Evolutionary conservation across 352 stramenopile genomes (phyloP), one percentile per base, ranked within the genome.

Genomic region (Globisporangium nunn): DNA sequence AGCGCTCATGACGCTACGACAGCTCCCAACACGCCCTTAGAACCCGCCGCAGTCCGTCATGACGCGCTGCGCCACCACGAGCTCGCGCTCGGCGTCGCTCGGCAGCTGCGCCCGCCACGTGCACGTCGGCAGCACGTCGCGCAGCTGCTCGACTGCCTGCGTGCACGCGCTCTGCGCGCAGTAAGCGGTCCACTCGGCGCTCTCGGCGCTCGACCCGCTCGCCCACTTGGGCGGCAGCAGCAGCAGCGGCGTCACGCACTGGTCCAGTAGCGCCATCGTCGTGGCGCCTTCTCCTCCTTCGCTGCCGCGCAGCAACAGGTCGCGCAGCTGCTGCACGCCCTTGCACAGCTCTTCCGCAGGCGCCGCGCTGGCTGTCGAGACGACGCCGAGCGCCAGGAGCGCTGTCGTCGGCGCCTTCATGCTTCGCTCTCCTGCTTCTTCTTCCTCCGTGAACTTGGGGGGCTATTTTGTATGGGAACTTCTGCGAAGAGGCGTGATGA

Each of bases 1-100:
- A 23, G 11, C 11, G 37, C 17, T 12, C 37, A 17, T 43, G 37
- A 43, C 10, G 11, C 37, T 40, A 14, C 37, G 23, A 23, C 23
- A 23, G 23, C 23, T 23, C 23, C 23, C 23, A 23, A 23, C 23
- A 23, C 23, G 23, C 41, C 5, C 17, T 48, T 12, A 43, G 2
- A 30, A 10, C 17, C 43, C 43, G 17, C 49, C 54, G 57, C 74
- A 87, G 68, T 85, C 72, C 28, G 60, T 35, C 48, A 74, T 54
- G 53, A 84, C 67, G 47, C 78, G 76, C 61, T 81, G 66, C 48
- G 70, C 70, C 31, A 74, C 62, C 39, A 71, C 54, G 41, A 80
- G 53, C 46, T 74, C 66, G 45, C 62, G 64, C 40, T 67, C 67
- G 53, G 73, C 69, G 49, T 68, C 59, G 29, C 40, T 69, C 0